Evolutionary conservation across 2,329 filamentous ascomycete genomes (phyloP).

Genomic region (Geosmithia morbida): DNA sequence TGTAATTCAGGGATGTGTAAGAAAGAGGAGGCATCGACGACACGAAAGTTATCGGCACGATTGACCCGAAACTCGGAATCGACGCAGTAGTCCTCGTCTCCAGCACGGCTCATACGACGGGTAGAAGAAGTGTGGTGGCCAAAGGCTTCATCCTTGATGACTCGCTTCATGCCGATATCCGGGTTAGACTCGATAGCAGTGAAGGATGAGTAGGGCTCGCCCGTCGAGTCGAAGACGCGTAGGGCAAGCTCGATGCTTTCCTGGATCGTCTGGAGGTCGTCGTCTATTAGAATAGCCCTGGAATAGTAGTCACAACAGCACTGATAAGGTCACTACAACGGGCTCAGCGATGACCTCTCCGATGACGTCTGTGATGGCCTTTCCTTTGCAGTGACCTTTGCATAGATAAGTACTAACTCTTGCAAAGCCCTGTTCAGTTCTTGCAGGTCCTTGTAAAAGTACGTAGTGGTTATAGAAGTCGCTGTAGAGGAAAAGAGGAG

Average conservation of each 20-base stretch:
- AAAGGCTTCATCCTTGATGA: slow-evolving; percentile 28
- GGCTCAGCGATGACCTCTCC: slow-evolving; percentile 25
- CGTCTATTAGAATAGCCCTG: slow-evolving; percentile 19
- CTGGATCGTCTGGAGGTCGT: slow-evolving; percentile 33
- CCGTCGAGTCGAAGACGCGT: slow-evolving; percentile 14
- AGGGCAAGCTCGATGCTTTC: slow-evolving; percentile 38
- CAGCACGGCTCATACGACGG: slow-evolving; percentile 36
- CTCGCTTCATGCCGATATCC: neutral
- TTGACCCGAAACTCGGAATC: slow-evolving; percentile 40
- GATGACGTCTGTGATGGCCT: no score
- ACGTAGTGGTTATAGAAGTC: no score
- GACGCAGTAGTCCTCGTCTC: slow-evolving; percentile 36
- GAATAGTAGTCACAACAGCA: no score
- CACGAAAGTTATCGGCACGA: slow-evolving; percentile 36
- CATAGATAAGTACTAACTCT: no score
- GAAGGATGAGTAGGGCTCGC: slow-evolving; percentile 4
- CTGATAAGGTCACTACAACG: no score
- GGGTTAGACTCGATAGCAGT: neutral
- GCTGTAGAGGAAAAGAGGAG: no score
- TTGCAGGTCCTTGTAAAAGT: no score
- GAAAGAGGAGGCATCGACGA: slow-evolving; percentile 37
- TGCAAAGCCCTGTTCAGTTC: no score
- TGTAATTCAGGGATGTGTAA: no score
- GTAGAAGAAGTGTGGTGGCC: slow-evolving; percentile 44
- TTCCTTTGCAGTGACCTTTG: no score